Base-by-base conservation (phyloP, 2,329 filamentous ascomycete species). In the Ceratocystis eucalypticola region DNA sequence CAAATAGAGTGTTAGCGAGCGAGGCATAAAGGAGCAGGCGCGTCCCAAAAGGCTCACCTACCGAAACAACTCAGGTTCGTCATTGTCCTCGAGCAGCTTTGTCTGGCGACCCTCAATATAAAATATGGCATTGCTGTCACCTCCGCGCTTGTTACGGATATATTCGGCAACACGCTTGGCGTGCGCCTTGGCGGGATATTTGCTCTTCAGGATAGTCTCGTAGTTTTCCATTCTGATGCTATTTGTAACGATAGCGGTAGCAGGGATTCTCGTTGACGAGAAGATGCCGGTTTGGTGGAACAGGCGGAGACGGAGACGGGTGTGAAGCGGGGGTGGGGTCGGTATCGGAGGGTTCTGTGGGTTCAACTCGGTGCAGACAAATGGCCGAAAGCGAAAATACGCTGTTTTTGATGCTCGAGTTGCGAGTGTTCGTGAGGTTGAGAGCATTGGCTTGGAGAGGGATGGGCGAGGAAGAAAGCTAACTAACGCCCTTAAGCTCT, bases 41-140 rank as follows among this genome's bases (percentile, higher is more conserved):
- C 12, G 50, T 15, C 22, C 2, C 12, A 30, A 55, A 25, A 55
- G 50, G 50, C 50, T 22, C 10, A 59, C 71, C 65, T 80, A 91
- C 85, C 90, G 83, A 75, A 96, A 96, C 28, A 85, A 90, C 72
- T 86, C 83, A 6, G 87, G 82, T 73, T 89, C 85, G 75, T 97
- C 94, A 73, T 90, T 93, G 75, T 99, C 93, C 77, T 97, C 93
- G 61, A 89, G 83, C 75, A 96, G 80, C 73, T 84, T 86, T 69
- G 87, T 90, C 75, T 87, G 85, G 73, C 92, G 88, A 65, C 87
- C 88, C 78, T 97, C 93, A 59, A 97, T 81, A 74, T 96, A 99
- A 67, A 99, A 81, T 20, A 93, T 80, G 61, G 91, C 92, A 41
- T 78, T 81, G 41, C 72, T 73, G 66, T 80, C 80, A 69, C 84